Conservation (phyloP, 2,329 filamentous ascomycete species). For the Ceratocystis destructans region DNA sequence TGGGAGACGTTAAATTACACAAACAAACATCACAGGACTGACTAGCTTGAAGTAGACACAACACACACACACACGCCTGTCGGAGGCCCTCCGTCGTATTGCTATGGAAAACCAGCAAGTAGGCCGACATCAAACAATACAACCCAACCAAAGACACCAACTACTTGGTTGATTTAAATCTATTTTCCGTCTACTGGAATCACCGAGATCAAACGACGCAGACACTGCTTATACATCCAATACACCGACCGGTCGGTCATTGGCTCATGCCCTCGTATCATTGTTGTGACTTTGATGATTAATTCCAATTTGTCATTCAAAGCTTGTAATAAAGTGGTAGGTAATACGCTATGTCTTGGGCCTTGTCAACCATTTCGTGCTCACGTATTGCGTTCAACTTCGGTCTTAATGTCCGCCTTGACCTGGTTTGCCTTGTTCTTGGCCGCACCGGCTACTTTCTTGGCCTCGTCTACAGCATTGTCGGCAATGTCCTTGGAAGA, state of each 20-base stretch:
- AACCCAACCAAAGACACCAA: too few species aligned
- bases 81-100: too few species aligned
- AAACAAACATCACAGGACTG: too few species aligned
- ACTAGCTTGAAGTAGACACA: too few species aligned
- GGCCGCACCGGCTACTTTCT: slow-evolving; percentile 31
- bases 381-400: slow-evolving; percentile 20
- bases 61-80: too few species aligned
- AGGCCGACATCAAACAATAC: too few species aligned
- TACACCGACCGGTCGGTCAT: background rate
- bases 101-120: too few species aligned
- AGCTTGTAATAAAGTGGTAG: background rate
- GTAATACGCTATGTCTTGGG: slow-evolving; percentile 5
- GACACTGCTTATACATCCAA: too few species aligned
- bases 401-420: slow-evolving; percentile 34
- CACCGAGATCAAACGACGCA: too few species aligned
- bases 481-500: slow-evolving; percentile 27
- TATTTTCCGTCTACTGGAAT: too few species aligned
- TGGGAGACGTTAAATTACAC: too few species aligned
- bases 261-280: background rate
- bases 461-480: slow-evolving; percentile 27
- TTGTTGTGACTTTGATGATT: background rate
- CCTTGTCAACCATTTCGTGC: slow-evolving; percentile 21
- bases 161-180: too few species aligned
- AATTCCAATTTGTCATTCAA: background rate
- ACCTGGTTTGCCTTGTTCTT: slow-evolving; percentile 30